Evolutionary conservation across 2,329 filamentous ascomycete species (phyloP).

Genomic region (Colletotrichum sojae): DNA sequence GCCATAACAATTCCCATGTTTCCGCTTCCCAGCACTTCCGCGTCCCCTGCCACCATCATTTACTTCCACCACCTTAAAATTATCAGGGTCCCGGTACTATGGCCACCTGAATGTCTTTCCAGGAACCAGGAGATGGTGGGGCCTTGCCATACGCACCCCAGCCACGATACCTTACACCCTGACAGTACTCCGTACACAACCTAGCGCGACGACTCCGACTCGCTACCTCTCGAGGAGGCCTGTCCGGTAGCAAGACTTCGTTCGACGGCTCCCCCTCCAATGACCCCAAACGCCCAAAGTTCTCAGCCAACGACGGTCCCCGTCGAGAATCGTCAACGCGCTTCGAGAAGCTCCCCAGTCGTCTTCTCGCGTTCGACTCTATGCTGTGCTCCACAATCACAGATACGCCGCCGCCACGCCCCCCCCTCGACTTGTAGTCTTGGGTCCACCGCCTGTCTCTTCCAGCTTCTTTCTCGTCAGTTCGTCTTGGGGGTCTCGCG

Average conservation of each 20-base stretch:
- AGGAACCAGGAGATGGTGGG: constrained; percentile 35
- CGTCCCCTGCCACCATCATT: constrained; percentile 32
- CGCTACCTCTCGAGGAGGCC: constrained; percentile 12
- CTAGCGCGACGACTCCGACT: neutral
- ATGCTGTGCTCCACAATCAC: constrained; percentile 29
- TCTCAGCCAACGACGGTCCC: constrained; percentile 32
- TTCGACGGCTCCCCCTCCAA: constrained; percentile 1
- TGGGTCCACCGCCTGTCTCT: constrained; percentile 22
- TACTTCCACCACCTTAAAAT: constrained; percentile 39
- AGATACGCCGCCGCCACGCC: neutral
- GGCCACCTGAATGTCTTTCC: constrained; percentile 40
- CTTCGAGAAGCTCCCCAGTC: constrained; percentile 2
- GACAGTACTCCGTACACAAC: neutral
- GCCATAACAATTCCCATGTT: constrained; percentile 6
- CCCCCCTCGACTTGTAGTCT: constrained; percentile 3
- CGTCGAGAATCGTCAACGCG: constrained; percentile 24
- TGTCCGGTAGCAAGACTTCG: constrained; percentile 24
- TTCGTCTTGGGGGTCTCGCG: constrained; percentile 17
- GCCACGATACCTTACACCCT: constrained; percentile 17
- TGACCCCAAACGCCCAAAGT: constrained; percentile 13
- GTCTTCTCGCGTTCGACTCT: constrained; percentile 7
- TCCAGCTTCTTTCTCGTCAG: constrained; percentile 8
- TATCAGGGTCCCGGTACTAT: constrained; percentile 40
- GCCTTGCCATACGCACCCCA: constrained; percentile 26
- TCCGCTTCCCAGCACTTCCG: constrained; percentile 25